Evolutionary conservation across 2,329 filamentous ascomycete genomes (phyloP), one percentile per base, ranked within the genome.

Genomic region (Aspergillus aculeatus): DNA sequence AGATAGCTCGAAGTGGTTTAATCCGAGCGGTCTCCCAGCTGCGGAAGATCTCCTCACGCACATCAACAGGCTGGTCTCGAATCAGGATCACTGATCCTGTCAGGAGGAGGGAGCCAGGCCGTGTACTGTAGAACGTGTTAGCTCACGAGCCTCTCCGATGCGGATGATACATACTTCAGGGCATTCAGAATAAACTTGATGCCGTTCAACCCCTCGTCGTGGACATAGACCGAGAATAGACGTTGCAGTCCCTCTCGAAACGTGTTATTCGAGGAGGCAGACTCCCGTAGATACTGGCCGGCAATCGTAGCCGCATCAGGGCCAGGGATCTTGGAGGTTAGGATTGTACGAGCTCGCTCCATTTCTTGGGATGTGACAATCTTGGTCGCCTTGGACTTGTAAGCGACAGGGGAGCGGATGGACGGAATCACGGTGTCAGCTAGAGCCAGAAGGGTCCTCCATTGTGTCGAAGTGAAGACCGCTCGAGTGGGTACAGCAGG

Each of bases 371-470:
- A 71, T 4, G 75, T 65, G 4, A 80, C 67, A 2, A 73, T 71
- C 41, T 81, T 75, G 35, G 78, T 72, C 0, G 67, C 69, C 0
- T 62, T 62, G 10, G 72, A 69, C 50, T 73, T 73, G 7, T 74
- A 71, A 0, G 68, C 71, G 3, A 71, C 70, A 0, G 74, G 71
- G 3, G 78, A 75, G 41, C 75, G 77, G 59, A 87, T 76, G 2
- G 82, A 78, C 1, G 85, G 84, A 21, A 88, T 75, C 52, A 87
- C 74, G 1, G 84, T 79, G 62, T 87, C 85, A 9, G 82, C 78
- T 31, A 88, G 79, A 24, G 85, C 81, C 50, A 84, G 75, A 3
- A 88, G 73, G 0, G 82, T 85, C 31, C 75, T 78, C 85, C 85
- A 88, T 78, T 88, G 86, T 2, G 76, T 70, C 12, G 80, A 71